Base-by-base conservation (phyloP, 345 rosid species). In the Camelina laxa region DNA sequence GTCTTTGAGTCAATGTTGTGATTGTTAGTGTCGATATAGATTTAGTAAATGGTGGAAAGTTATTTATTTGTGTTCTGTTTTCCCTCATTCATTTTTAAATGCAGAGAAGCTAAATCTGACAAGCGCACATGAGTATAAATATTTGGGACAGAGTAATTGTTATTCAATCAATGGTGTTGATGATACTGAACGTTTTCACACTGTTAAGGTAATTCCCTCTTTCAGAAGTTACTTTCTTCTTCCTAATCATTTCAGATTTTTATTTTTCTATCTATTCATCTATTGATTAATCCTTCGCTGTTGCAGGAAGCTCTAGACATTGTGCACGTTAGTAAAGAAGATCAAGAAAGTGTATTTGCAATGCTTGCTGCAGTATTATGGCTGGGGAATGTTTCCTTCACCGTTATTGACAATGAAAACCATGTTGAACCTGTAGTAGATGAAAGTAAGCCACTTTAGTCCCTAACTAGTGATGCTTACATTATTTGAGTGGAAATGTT, bases 361-460 rank as follows among this genome's bases (percentile, higher is more conserved):
- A 92, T 92, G 97, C 92, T 95, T 75, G 87, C 99, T 75, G 98
- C 99, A 41, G 98, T 95, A n/a, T 61, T 95, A 65, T 95, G 99
- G 98, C 80, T 95, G 60, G 99, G 99, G 84, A 89, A 95, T 70
- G 79, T 90, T 81, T 87, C 92, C 12, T 92, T 95, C 81, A 71
- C 85, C 9, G 57, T 86, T 60, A 83, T 87, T 72, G 99, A 95
- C 83, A 92, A 88, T 81, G 99, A 95, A 84, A 90, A 90, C 82
- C 99, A 95, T 75, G 94, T 88, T 73, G 96, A 95, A 82, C 87
- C 92, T 61, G 78, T 85, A 54, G 80, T 64, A 67, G 96, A 92
- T 87, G 98, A 92, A 87, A 83, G 99, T 95, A 76, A 87, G 88
- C 66, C 42, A 77, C 61, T 75, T 66, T 16, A 6, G 42, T 53